Conservation (phyloP, 2,329 filamentous ascomycete genomes). For the Furcasterigmium sp. region DNA sequence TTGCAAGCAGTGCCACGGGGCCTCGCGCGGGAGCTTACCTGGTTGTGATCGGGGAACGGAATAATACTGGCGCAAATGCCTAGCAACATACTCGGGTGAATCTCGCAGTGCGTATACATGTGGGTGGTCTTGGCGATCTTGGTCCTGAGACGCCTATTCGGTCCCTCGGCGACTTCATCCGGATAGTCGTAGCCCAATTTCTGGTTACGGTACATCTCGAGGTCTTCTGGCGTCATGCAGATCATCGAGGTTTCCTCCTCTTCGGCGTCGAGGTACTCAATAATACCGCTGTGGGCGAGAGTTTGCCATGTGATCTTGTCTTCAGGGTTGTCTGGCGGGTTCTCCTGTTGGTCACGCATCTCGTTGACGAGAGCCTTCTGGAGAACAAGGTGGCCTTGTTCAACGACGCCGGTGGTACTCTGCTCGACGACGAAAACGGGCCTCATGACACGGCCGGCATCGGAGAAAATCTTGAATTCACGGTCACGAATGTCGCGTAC, state of each 20-base stretch:
- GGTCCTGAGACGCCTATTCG: slow-evolving; percentile 83
- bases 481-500: slow-evolving; percentile 94
- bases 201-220: slow-evolving; percentile 70
- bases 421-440: slow-evolving; percentile 93
- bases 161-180: slow-evolving; percentile 59
- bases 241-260: slow-evolving; percentile 99
- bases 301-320: slow-evolving; percentile 83
- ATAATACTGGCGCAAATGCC: slow-evolving; percentile 99
- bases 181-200: slow-evolving; percentile 60
- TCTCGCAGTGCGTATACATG: slow-evolving; percentile 97
- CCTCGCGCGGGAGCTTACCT: slow-evolving; percentile 41
- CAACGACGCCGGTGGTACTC: slow-evolving; percentile 53
- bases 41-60: slow-evolving; percentile 98
- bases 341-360: slow-evolving; percentile 68
- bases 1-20: neutral
- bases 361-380: slow-evolving; percentile 76
- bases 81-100: slow-evolving; percentile 98
- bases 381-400: slow-evolving; percentile 73
- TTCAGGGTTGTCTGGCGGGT: slow-evolving; percentile 53
- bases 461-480: slow-evolving; percentile 98
- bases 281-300: slow-evolving; percentile 74
- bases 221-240: slow-evolving; percentile 94
- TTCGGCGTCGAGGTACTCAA: slow-evolving; percentile 95
- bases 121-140: slow-evolving; percentile 82
- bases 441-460: slow-evolving; percentile 90